phyloP scores from a whole-genome alignment of 2,329 filamentous ascomycete species.

The Rachicladosporium sp. region DNA sequence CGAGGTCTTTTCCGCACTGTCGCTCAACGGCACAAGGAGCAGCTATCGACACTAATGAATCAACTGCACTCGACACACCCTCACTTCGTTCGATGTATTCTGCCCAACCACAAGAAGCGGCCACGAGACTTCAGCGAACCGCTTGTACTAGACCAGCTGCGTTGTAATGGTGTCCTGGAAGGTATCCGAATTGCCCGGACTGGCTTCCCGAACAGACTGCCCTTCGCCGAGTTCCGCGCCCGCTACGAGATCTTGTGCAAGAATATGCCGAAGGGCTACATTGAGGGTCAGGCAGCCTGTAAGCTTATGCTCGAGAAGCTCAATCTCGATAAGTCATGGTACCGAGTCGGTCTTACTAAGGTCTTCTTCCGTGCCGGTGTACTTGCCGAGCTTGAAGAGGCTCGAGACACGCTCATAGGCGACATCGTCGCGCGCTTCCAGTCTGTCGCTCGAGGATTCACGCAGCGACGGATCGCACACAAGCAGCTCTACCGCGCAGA shows the following conservation, averaged over 20 bases:
- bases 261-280: conserved; percentile 76
- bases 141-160: conserved; percentile 91
- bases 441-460: conserved; percentile 79
- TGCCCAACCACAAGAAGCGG: conserved; percentile 95
- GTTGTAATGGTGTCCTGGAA: conserved; percentile 98
- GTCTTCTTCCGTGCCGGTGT: conserved; percentile 97
- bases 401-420: conserved; percentile 80
- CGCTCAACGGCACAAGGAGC: conserved; percentile 93
- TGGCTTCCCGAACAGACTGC: conserved; percentile 85
- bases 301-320: conserved; percentile 82
- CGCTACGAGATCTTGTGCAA: conserved; percentile 89
- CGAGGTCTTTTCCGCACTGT: conserved; percentile 95
- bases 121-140: conserved; percentile 86
- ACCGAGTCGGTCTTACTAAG: conserved; percentile 89
- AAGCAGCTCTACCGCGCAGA: conserved; percentile 92
- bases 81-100: conserved; percentile 93
- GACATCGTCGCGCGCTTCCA: conserved; percentile 93
- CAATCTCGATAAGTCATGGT: conserved; percentile 70
- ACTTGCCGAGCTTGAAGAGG: conserved; percentile 90
- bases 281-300: conserved; percentile 79
- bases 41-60: conserved; percentile 88
- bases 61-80: conserved; percentile 94
- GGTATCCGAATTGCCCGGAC: conserved; percentile 94
- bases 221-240: conserved; percentile 87
- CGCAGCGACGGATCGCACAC: conserved; percentile 74